Percentiles rank a stretch among this genome's conserved stretches.
These are phyloP conservation scores for Lepidopterella palustris DNA, from an alignment of 495 filamentous ascomycete genomes.

Conservation along the genomic window DNA sequence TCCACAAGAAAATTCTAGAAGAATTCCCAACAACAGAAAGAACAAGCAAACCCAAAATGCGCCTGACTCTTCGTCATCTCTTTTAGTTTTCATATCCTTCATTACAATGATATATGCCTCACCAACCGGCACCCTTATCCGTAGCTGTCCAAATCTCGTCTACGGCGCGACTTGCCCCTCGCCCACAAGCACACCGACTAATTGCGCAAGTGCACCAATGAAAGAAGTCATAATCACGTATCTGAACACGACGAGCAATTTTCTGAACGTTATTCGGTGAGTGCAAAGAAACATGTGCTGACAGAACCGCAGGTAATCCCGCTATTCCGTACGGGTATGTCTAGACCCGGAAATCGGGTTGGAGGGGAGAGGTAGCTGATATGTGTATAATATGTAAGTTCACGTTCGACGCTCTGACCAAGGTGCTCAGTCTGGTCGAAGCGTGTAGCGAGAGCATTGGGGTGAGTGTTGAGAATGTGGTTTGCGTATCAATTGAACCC, in stretches of 20 bases:
- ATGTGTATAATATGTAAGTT: background rate
- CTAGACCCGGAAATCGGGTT: too few relatives aligned
- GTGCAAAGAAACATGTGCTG: background rate
- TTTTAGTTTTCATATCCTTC: too few relatives aligned
- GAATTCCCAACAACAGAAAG: too few relatives aligned
- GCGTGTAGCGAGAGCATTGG: background rate
- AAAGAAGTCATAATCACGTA: background rate
- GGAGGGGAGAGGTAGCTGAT: background rate
- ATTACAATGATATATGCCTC: too few relatives aligned
- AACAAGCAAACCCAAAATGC: too few relatives aligned
- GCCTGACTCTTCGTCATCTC: too few relatives aligned
- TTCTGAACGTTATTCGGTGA: background rate
- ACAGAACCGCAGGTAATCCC: background rate
- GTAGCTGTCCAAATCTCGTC: background rate
- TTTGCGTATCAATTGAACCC: background rate
- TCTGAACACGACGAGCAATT: background rate
- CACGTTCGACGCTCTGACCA: background rate
- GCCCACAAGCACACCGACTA: background rate
- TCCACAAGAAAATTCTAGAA: too few relatives aligned
- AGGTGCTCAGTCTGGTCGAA: too few relatives aligned
- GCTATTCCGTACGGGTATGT: too few relatives aligned
- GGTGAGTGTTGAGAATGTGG: background rate
- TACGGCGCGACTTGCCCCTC: background rate
- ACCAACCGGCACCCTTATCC: background rate
- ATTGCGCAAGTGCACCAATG: background rate